phyloP scores from a whole-genome alignment of 2,329 filamentous ascomycete genomes.

The Arthrobotrys megalospora region DNA sequence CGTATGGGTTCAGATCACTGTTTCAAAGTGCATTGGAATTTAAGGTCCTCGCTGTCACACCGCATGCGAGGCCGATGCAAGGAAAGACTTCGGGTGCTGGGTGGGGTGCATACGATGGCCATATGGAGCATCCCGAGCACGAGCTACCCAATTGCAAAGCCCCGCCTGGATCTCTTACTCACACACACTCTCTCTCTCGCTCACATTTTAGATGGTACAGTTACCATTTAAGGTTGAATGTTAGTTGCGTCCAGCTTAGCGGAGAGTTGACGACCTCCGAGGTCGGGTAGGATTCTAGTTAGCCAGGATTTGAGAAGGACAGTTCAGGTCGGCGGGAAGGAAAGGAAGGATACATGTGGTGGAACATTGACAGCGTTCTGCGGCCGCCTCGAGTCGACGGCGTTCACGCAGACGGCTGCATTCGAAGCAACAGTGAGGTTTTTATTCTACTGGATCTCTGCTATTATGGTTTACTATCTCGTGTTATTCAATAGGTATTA shows the following conservation, averaged over 20 bases:
- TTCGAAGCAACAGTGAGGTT: no score
- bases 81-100: constrained; percentile 43
- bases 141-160: background rate
- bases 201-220: background rate
- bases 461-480: no score
- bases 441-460: no score
- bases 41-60: constrained; percentile 19
- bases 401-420: no score
- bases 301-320: constrained; percentile 2
- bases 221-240: background rate
- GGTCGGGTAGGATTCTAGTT: constrained; percentile 30
- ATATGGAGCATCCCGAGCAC: constrained; percentile 3
- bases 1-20: constrained; percentile 1
- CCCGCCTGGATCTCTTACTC: background rate
- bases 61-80: constrained; percentile 42
- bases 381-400: no score
- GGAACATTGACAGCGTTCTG: no score
- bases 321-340: background rate
- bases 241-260: background rate
- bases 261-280: constrained; percentile 48
- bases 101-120: constrained; percentile 47
- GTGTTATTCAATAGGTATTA: no score
- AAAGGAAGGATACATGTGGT: no score
- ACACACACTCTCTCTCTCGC: background rate
- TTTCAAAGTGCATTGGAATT: constrained; percentile 29